A percentile compares a stretch with the other conserved stretches of the same genome.
These are phyloP conservation scores for Yarrowia divulgata DNA, from an alignment of 805 yeast genomes.

Conservation along the genomic window DNA sequence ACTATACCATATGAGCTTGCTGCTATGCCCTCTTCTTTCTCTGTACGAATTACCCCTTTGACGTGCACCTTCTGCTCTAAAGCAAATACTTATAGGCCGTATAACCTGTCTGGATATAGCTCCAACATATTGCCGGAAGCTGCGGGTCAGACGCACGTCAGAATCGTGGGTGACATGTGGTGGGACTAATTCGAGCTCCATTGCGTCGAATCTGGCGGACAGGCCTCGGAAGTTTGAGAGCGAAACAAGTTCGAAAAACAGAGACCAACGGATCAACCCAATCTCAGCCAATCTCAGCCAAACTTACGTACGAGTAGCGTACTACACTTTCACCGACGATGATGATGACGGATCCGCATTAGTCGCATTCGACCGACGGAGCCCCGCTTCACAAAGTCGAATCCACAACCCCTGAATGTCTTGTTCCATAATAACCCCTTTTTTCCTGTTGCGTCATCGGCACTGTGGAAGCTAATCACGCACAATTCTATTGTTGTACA, in stretches of 20 bases:
- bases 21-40: too few species aligned
- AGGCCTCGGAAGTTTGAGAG: too few species aligned
- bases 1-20: too few species aligned
- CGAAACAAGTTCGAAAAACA: too few species aligned
- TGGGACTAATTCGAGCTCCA: neutral
- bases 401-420: neutral
- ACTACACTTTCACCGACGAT: too few species aligned
- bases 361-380: neutral
- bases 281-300: too few species aligned
- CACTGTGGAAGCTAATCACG: neutral
- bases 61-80: constrained; percentile 5
- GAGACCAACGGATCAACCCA: too few species aligned
- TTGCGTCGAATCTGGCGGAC: too few species aligned
- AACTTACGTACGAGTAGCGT: too few species aligned
- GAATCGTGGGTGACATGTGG: neutral
- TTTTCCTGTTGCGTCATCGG: too few species aligned
- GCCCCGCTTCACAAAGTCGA: neutral
- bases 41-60: neutral
- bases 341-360: too few species aligned
- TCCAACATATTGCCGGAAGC: neutral
- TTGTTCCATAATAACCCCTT: too few species aligned
- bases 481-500: constrained; percentile 24
- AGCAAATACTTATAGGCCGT: neutral
- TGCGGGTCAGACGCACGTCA: neutral
- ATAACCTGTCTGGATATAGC: neutral